Conservation (phyloP, 805 yeast species). For the Schwanniomyces vanrijiae region DNA sequence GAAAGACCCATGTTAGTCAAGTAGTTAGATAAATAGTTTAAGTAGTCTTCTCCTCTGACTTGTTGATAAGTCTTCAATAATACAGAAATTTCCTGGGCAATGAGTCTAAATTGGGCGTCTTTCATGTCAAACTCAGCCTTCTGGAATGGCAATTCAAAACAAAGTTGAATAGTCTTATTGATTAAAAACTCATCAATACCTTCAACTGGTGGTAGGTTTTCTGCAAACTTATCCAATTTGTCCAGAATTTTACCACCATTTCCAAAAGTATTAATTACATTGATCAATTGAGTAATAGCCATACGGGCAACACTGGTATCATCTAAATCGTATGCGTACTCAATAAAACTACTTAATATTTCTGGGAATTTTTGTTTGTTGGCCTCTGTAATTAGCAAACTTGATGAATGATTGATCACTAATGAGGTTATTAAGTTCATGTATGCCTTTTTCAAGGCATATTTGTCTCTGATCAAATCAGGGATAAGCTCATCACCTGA, state of each 20-base stretch:
- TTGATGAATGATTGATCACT: constrained; percentile 74
- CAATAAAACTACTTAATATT: constrained; percentile 62
- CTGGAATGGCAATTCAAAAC: constrained; percentile 80
- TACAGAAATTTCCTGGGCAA: constrained; percentile 72
- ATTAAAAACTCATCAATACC: constrained; percentile 72
- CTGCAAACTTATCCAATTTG: constrained; percentile 51
- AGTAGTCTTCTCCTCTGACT: constrained; percentile 40
- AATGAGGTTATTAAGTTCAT: constrained; percentile 68
- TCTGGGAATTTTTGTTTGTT: constrained; percentile 62
- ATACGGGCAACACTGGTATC: constrained; percentile 69
- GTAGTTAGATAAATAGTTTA: constrained; percentile 50
- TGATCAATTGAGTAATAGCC: constrained; percentile 66
- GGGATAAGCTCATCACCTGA: constrained; percentile 30
- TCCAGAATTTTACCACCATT: constrained; percentile 65
- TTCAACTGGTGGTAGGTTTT: constrained; percentile 53
- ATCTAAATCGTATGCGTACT: constrained; percentile 58
- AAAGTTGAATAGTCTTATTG: constrained; percentile 62
- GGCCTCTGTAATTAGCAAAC: constrained; percentile 68
- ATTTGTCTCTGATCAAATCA: constrained; percentile 64
- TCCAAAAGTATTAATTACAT: constrained; percentile 57
- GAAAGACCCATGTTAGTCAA: constrained; percentile 61
- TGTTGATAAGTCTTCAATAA: constrained; percentile 63
- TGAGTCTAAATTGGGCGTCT: constrained; percentile 77
- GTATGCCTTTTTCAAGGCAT: constrained; percentile 66
- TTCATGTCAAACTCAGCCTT: constrained; percentile 61